Evolutionary conservation across 257 asterid species (phyloP), one percentile per base, ranked within the genome.

Genomic region (Osmanthus fragrans): DNA sequence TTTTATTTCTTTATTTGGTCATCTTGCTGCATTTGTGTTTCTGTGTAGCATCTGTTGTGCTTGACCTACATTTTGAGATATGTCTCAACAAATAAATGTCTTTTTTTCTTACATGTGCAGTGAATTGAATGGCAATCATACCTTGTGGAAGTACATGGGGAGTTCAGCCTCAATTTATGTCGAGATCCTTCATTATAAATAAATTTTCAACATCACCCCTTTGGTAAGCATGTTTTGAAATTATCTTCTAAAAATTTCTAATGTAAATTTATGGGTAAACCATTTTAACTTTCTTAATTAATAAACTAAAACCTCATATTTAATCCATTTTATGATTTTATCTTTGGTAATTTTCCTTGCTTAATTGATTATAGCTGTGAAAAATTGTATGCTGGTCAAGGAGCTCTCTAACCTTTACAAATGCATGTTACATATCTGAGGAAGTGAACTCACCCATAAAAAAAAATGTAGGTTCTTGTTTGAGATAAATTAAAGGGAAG

Each of bases 101-200:
- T 27, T 27, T 63, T 25, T 12, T 63, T 63, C 5, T 63, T 27
- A 11, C n/a, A 47, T 47, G 77, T 69, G 71, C 87, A 86, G 92
- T 74, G 76, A 27, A 84, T 72, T 81, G 83, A 81, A 96, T 96
- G 99, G 98, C 97, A 67, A 86, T 90, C 76, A 47, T 89, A 77
- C 94, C 97, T 80, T 92, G 93, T 81, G 99, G 98, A 82, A 93
- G 96, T 82, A 85, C 94, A 71, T 86, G 87, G 84, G 96, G 97
- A 82, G 84, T 90, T 80, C 97, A 88, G 89, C 94, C 97, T 82
- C 97, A 88, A 67, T 37, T 51, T 70, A 51, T 82, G 12, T 54
- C 78, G 40, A 89, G 86, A 79, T 87, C 86, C 78, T 81, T 85
- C 11, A 56, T 84, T 23, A 66, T 87, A 11, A 85, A 76, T 79